phyloP scores from a whole-genome alignment of 257 asterid species.

The Plantago elongata region DNA sequence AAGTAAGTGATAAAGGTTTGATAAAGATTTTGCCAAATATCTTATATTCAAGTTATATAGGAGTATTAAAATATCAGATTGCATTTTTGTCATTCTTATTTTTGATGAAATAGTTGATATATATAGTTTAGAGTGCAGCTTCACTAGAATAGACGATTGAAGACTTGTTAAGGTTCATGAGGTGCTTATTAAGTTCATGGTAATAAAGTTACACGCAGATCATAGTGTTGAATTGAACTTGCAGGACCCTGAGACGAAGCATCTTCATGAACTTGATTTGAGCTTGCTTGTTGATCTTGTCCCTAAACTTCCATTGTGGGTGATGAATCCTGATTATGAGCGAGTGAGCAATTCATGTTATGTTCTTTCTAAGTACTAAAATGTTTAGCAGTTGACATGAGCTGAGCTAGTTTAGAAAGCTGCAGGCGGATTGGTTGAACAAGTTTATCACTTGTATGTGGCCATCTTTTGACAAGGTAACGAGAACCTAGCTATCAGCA shows the following conservation, averaged over 20 bases:
- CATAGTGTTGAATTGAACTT: background rate
- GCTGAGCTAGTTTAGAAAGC: background rate
- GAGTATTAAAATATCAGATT: too few species aligned
- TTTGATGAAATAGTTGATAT: too few species aligned
- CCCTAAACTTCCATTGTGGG: conserved; percentile 73
- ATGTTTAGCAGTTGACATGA: background rate
- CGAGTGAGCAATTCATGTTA: conserved; percentile 36
- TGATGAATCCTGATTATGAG: conserved; percentile 77
- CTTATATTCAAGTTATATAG: too few species aligned
- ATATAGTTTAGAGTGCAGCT: too few species aligned
- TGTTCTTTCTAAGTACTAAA: conserved; percentile 5
- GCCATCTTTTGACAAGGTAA: conserved; percentile 83
- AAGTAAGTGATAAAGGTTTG: too few species aligned
- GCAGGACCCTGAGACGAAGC: conserved; percentile 36
- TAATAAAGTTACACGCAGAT: background rate
- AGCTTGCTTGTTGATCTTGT: conserved; percentile 42
- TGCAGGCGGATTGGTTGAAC: conserved; percentile 86
- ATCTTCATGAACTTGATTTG: conserved; percentile 33
- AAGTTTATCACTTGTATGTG: conserved; percentile 43
- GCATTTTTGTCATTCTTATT: too few species aligned
- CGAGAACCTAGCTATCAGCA: background rate
- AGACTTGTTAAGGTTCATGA: background rate
- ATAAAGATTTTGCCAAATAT: too few species aligned
- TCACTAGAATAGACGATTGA: too few species aligned
- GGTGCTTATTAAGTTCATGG: too few species aligned